Conservation (phyloP, 805 yeast genomes). For the Lipomyces orientalis region DNA sequence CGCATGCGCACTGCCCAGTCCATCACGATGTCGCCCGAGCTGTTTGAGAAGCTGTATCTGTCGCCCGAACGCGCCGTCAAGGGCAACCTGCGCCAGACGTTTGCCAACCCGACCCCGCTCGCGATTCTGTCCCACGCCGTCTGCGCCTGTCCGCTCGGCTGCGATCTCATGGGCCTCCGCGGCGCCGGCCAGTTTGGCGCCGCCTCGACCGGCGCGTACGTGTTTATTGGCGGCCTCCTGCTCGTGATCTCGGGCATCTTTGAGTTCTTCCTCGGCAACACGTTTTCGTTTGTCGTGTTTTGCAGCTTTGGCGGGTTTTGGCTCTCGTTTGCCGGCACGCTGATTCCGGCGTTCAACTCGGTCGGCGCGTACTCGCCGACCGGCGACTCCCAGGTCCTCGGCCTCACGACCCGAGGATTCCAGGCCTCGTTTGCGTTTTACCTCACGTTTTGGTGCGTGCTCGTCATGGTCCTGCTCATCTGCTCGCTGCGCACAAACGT, state of each 20-base stretch:
- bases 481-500: slow-evolving; percentile 36
- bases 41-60: slow-evolving; percentile 37
- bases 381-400: slow-evolving; percentile 27
- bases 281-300: slow-evolving; percentile 37
- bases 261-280: slow-evolving; percentile 39
- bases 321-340: slow-evolving; percentile 34
- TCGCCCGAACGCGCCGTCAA: slow-evolving; percentile 32
- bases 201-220: slow-evolving; percentile 32
- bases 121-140: slow-evolving; percentile 34
- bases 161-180: slow-evolving; percentile 36
- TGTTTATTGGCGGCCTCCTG: slow-evolving; percentile 35
- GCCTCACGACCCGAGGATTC: slow-evolving; percentile 25
- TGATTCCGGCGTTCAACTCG: slow-evolving; percentile 35
- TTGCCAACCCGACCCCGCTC: slow-evolving; percentile 38
- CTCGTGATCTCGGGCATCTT: slow-evolving; percentile 32
- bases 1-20: slow-evolving; percentile 36
- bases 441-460: slow-evolving; percentile 32
- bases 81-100: slow-evolving; percentile 35
- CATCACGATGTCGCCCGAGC: slow-evolving; percentile 37
- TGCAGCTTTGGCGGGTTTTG: slow-evolving; percentile 36
- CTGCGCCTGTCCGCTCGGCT: slow-evolving; percentile 33
- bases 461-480: slow-evolving; percentile 24
- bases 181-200: slow-evolving; percentile 39
- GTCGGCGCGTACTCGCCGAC: slow-evolving; percentile 36
- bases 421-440: slow-evolving; percentile 33